Conservation (phyloP, 352 stramenopile species). For the Aphanomyces stellatus region DNA sequence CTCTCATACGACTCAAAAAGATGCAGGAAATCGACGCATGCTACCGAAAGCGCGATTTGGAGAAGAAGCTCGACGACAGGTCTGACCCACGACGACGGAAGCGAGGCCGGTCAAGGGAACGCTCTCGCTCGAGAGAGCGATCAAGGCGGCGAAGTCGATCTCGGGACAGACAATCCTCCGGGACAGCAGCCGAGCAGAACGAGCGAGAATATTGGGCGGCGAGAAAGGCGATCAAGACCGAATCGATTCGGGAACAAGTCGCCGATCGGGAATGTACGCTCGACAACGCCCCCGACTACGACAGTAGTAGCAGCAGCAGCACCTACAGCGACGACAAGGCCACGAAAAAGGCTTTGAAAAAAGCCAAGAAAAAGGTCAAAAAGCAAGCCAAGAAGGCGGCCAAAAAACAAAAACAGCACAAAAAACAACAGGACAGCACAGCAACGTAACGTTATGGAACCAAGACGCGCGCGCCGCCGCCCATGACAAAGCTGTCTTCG, state of each 20-base stretch:
- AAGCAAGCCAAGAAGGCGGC: constrained; percentile 8
- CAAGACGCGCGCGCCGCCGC: neutral
- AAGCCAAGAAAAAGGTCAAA: neutral
- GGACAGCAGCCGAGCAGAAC: neutral
- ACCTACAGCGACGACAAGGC: neutral
- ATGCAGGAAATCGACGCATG: constrained; percentile 9
- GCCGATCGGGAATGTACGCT: neutral
- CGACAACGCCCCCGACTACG: constrained; percentile 8
- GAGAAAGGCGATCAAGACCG: neutral
- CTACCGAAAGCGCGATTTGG: constrained; percentile 6
- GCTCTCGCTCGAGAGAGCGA: constrained; percentile 1
- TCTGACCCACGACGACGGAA: neutral
- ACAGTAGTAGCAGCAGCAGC: neutral
- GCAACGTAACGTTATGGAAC: neutral
- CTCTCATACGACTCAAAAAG: neutral
- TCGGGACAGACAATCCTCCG: neutral
- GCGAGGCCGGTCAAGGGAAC: neutral
- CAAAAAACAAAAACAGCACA: neutral
- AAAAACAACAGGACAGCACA: too few species aligned
- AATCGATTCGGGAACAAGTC: neutral
- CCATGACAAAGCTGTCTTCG: constrained; percentile 12
- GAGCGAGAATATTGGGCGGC: constrained; percentile 10
- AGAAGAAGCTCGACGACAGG: neutral
- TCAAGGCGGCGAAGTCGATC: neutral
- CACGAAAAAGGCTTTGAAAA: neutral